These are phyloP conservation scores for Aaosphaeria arxii DNA, from an alignment of 2,329 filamentous ascomycete species.

Conservation along the genomic window DNA sequence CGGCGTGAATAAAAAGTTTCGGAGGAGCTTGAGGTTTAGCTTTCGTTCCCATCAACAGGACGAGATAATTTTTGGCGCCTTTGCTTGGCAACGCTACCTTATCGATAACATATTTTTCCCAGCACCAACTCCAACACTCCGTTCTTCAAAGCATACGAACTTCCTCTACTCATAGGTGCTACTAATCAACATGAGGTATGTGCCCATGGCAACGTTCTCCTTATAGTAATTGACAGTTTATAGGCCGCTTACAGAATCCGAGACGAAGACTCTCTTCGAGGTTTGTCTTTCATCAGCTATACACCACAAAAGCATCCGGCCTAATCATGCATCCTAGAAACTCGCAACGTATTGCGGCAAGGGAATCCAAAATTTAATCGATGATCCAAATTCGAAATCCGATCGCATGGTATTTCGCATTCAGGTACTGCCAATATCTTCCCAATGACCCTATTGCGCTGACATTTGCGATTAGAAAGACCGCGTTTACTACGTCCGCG, in stretches of 20 bases:
- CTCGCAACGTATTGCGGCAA: slow-evolving; percentile 89
- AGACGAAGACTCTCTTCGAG: slow-evolving; percentile 78
- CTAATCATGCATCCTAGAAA: slow-evolving; percentile 48
- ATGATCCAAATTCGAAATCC: slow-evolving; percentile 23
- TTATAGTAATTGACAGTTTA: too few species aligned
- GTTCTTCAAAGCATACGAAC: too few species aligned
- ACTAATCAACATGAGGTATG: too few species aligned
- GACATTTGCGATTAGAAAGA: slow-evolving; percentile 56
- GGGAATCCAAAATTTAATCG: slow-evolving; percentile 74
- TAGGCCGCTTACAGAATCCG: slow-evolving; percentile 76
- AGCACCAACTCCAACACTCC: too few species aligned
- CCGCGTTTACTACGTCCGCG: slow-evolving; percentile 87
- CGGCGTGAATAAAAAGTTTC: too few species aligned
- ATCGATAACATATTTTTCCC: too few species aligned
- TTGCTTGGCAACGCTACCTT: too few species aligned
- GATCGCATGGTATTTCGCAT: slow-evolving; percentile 49
- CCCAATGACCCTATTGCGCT: slow-evolving; percentile 46
- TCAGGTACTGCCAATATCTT: slow-evolving; percentile 34
- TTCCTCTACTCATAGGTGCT: too few species aligned
- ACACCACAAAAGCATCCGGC: too few species aligned
- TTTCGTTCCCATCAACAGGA: background rate
- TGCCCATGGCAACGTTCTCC: too few species aligned
- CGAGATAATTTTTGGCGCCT: too few species aligned
- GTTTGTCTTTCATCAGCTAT: too few species aligned
- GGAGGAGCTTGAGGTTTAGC: background rate